These are phyloP conservation scores for Botryococcus braunii DNA, from an alignment of 163 green algal species.

Conservation along the genomic window DNA sequence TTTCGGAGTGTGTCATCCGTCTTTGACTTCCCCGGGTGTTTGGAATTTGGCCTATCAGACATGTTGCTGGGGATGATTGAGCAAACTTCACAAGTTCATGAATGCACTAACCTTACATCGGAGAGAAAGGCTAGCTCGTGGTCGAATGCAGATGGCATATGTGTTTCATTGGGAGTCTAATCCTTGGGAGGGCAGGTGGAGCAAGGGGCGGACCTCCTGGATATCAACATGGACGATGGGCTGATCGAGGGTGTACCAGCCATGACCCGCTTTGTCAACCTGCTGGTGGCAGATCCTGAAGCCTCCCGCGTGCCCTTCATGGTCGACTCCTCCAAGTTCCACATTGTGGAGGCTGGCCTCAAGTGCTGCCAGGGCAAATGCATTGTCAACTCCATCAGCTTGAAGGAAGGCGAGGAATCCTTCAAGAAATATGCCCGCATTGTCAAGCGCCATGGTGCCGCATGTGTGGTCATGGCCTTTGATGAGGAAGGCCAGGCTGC, in stretches of 20 bases:
- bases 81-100: constrained; percentile 88
- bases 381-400: constrained; percentile 97
- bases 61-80: too few relatives aligned
- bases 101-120: constrained; percentile 95
- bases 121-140: constrained; percentile 87
- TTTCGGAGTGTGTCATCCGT: not conserved
- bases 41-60: too few relatives aligned
- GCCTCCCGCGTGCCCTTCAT: constrained; percentile 92
- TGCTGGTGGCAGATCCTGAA: constrained; percentile 93
- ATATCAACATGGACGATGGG: constrained; percentile 99
- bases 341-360: constrained; percentile 93
- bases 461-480: constrained; percentile 98
- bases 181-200: constrained; percentile 55
- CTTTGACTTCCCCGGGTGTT: too few relatives aligned
- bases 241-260: constrained; percentile 87
- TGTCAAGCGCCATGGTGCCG: constrained; percentile 83
- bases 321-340: constrained; percentile 97
- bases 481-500: constrained; percentile 94
- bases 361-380: constrained; percentile 95
- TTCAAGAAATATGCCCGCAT: constrained; percentile 77
- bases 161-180: too few relatives aligned
- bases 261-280: too few relatives aligned
- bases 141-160: constrained; percentile 82
- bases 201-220: constrained; percentile 85
- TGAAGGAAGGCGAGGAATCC: constrained; percentile 94